Conservation (phyloP, 192 early-diverging fungal species). For the Linnemannia elongata region DNA sequence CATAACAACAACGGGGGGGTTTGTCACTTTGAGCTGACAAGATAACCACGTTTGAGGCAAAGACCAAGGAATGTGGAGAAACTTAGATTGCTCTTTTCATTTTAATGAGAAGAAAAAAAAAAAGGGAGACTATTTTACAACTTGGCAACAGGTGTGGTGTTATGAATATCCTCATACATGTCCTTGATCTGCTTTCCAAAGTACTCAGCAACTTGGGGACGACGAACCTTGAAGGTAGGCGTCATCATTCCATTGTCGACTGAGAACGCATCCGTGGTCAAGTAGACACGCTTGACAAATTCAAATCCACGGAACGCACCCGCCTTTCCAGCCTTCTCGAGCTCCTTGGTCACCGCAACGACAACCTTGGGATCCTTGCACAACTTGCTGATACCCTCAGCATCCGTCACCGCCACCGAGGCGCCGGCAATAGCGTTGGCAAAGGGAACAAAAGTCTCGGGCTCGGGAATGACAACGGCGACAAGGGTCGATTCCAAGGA, state of each 20-base stretch:
- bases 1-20: not conserved
- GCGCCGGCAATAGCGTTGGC: constrained; percentile 58
- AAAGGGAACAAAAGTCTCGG: constrained; percentile 60
- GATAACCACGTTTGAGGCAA: not conserved
- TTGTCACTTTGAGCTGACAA: constrained; percentile 20
- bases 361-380: constrained; percentile 63
- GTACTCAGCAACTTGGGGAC: constrained; percentile 78
- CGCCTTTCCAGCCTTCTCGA: constrained; percentile 69
- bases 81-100: too few relatives aligned
- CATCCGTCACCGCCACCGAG: constrained; percentile 38
- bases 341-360: constrained; percentile 64
- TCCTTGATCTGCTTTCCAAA: constrained; percentile 74
- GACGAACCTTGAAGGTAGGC: constrained; percentile 93
- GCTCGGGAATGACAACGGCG: constrained; percentile 68
- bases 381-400: constrained; percentile 61
- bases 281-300: constrained; percentile 76
- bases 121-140: constrained; percentile 50
- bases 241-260: constrained; percentile 90
- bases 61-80: too few relatives aligned
- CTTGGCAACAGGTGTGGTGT: constrained; percentile 55
- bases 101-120: not conserved
- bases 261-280: constrained; percentile 81
- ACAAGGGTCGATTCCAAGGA: constrained; percentile 62
- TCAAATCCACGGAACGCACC: constrained; percentile 78
- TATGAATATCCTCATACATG: constrained; percentile 73